Percentiles rank a stretch among this genome's conserved stretches.
Evolutionary conservation across 305 asterid genomes (phyloP).

Genomic region (Ilex paraguariensis): DNA sequence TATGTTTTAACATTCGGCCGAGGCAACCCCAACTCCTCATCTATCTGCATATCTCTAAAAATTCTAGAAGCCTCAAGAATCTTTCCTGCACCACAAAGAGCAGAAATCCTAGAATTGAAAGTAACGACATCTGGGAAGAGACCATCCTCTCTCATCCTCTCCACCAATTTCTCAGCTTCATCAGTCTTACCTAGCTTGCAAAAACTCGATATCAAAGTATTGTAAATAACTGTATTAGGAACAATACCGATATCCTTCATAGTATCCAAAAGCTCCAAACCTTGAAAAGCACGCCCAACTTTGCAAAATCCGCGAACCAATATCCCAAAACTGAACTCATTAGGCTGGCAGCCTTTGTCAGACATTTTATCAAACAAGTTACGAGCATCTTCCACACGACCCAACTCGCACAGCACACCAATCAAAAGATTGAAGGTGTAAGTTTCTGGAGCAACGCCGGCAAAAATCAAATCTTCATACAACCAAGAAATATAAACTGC

Average conservation of each 20-base stretch:
- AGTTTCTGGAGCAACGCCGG: constrained; percentile 57
- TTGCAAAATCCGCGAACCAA: constrained; percentile 73
- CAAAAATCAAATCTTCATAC: constrained; percentile 56
- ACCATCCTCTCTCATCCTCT: constrained; percentile 83
- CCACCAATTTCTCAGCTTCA: constrained; percentile 77
- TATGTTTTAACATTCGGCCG: constrained; percentile 64
- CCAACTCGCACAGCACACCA: constrained; percentile 50
- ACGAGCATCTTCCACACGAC: constrained; percentile 62
- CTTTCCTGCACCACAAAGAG: constrained; percentile 75
- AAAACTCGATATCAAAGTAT: constrained; percentile 56
- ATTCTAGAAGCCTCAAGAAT: constrained; percentile 79
- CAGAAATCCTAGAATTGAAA: constrained; percentile 80
- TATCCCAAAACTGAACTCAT: constrained; percentile 69
- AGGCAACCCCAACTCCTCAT: constrained; percentile 61
- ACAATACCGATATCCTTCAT: constrained; percentile 48
- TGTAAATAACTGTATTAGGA: constrained; percentile 65
- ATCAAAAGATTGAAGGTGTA: constrained; percentile 79
- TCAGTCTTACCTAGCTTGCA: constrained; percentile 65
- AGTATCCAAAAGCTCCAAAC: constrained; percentile 62
- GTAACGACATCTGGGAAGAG: constrained; percentile 73
- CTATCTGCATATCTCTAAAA: constrained; percentile 85
- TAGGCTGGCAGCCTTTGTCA: constrained; percentile 65
- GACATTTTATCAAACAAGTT: constrained; percentile 72
- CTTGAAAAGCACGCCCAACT: constrained; percentile 43
- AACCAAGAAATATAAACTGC: constrained; percentile 44